A percentile compares a stretch with the other conserved stretches of the same genome.
phyloP scores from a whole-genome alignment of 495 filamentous ascomycete species.

The Hypoxylon rickii region DNA sequence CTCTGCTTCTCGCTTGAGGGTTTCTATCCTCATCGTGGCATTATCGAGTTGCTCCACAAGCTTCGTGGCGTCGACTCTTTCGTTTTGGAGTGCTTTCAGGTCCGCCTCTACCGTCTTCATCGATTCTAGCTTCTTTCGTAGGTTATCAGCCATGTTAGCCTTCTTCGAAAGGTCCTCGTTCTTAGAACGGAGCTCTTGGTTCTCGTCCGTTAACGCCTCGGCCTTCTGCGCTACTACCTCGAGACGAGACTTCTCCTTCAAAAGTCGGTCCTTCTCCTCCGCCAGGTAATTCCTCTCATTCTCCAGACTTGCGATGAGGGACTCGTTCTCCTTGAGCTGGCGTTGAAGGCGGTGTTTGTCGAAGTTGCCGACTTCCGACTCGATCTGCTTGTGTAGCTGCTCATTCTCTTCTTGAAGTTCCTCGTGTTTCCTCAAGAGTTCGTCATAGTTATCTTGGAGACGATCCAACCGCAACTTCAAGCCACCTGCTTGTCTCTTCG shows the following conservation, averaged over 20 bases:
- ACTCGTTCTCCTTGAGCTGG: conserved; percentile 35
- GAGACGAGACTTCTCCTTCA: conserved; percentile 52
- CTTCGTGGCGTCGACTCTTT: conserved; percentile 48
- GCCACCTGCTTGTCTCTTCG: conserved; percentile 57
- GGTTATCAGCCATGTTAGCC: conserved; percentile 75
- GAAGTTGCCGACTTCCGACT: conserved; percentile 44
- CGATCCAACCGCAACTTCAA: conserved; percentile 61
- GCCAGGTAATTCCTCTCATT: conserved; percentile 48
- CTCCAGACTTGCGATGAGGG: conserved; percentile 43
- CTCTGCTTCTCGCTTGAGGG: conserved; percentile 34
- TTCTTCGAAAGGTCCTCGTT: conserved; percentile 77
- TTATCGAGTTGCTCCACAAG: conserved; percentile 52
- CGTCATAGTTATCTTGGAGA: conserved; percentile 64
- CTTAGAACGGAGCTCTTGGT: conserved; percentile 70
- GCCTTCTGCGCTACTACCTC: conserved; percentile 50
- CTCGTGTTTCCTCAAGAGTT: conserved; percentile 63
- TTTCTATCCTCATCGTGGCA: conserved; percentile 35
- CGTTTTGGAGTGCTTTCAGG: conserved; percentile 48
- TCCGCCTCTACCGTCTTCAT: conserved; percentile 45
- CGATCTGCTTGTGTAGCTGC: conserved; percentile 67
- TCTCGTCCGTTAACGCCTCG: conserved; percentile 54
- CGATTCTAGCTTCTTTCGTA: conserved; percentile 74
- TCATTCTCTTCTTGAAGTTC: conserved; percentile 55
- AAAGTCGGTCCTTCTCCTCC: conserved; percentile 44
- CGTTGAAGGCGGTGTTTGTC: conserved; percentile 37